These are phyloP conservation scores for Aspergillus homomorphus DNA, from an alignment of 495 filamentous ascomycete species.

Conservation along the genomic window DNA sequence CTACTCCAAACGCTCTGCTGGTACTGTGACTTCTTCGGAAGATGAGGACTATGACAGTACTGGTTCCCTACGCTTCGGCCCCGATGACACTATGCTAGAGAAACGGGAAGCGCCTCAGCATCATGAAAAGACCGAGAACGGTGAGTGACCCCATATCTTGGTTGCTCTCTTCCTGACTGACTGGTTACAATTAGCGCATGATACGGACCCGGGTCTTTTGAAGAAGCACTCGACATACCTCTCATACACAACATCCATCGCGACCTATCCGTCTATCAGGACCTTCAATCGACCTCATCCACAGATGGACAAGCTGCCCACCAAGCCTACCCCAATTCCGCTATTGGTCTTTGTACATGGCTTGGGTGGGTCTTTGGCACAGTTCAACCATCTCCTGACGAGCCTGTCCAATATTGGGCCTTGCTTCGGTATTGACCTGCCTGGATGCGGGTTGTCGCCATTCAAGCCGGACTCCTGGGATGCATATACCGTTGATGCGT, in stretches of 20 bases:
- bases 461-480: constrained; percentile 70
- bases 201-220: constrained; percentile 71
- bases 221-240: constrained; percentile 70
- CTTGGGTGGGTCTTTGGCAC: constrained; percentile 81
- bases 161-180: neutral
- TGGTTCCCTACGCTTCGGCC: constrained; percentile 34
- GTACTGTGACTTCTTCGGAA: constrained; percentile 41
- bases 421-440: constrained; percentile 87
- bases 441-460: constrained; percentile 77
- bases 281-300: constrained; percentile 81
- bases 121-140: constrained; percentile 31
- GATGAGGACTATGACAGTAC: constrained; percentile 45
- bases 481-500: constrained; percentile 72
- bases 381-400: constrained; percentile 79
- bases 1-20: constrained; percentile 29
- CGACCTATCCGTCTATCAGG: constrained; percentile 73
- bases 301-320: constrained; percentile 73
- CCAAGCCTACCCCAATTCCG: constrained; percentile 68
- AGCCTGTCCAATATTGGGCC: constrained; percentile 80
- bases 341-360: constrained; percentile 90
- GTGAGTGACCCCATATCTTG: constrained; percentile 19
- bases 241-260: constrained; percentile 65
- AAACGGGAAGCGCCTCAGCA: constrained; percentile 22
- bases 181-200: constrained; percentile 27
- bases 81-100: constrained; percentile 20